phyloP scores from a whole-genome alignment of 352 stramenopile genomes.

The Globisporangium perplexum region DNA sequence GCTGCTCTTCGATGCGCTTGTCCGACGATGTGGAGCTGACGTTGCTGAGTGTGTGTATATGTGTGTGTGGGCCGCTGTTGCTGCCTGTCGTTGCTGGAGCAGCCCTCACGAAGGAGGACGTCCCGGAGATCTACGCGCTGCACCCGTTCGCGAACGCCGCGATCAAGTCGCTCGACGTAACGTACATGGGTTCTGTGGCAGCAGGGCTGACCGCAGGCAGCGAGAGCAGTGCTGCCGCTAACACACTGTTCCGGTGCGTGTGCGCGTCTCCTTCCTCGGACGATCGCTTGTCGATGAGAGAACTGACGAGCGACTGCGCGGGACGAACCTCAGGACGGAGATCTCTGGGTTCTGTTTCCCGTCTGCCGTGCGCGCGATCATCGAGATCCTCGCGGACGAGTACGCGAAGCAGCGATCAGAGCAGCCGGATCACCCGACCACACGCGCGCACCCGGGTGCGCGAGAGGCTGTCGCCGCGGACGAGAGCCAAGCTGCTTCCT shows the following conservation, averaged over 20 bases:
- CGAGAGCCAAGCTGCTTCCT: neutral
- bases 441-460: neutral
- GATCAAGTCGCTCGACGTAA: conserved; percentile 49
- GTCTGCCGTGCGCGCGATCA: conserved; percentile 23
- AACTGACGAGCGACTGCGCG: neutral
- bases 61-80: neutral
- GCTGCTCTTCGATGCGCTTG: neutral
- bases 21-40: neutral
- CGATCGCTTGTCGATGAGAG: too few relatives aligned
- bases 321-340: conserved; percentile 25
- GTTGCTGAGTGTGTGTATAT: neutral
- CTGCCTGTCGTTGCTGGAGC: neutral
- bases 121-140: conserved; percentile 47
- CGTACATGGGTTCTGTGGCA: conserved; percentile 29
- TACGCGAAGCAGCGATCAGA: conserved; percentile 7
- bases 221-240: neutral
- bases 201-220: conserved; percentile 5
- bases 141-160: conserved; percentile 56
- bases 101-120: conserved; percentile 77
- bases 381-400: conserved; percentile 35
- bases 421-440: neutral
- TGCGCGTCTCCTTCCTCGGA: neutral
- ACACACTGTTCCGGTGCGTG: conserved; percentile 15
- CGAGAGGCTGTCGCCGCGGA: neutral
- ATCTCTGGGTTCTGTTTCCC: conserved; percentile 57